Evolutionary conservation across 345 rosid genomes (phyloP).

Genomic region (Murraya paniculata): DNA sequence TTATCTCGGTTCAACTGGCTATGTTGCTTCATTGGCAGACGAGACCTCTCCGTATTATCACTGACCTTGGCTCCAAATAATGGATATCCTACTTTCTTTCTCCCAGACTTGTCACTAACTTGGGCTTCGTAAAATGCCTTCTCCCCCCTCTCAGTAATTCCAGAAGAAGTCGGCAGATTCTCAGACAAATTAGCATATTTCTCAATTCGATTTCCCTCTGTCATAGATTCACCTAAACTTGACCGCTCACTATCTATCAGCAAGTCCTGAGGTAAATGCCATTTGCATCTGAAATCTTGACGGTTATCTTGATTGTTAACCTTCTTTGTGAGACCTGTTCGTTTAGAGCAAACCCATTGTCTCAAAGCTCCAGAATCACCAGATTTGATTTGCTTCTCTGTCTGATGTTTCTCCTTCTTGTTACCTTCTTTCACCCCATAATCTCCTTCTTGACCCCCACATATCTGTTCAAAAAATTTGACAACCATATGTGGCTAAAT

Average conservation of each 20-base stretch:
- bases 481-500: conserved; percentile 16
- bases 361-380: conserved; percentile 55
- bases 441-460: conserved; percentile 34
- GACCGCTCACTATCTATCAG: conserved; percentile 46
- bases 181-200: conserved; percentile 34
- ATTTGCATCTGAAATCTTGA: conserved; percentile 36
- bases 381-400: conserved; percentile 31
- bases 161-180: conserved; percentile 30
- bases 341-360: conserved; percentile 64
- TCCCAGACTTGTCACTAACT: conserved; percentile 27
- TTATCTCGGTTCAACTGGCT: conserved; percentile 26
- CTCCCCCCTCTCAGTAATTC: conserved; percentile 30
- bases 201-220: conserved; percentile 33
- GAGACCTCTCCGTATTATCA: conserved; percentile 23
- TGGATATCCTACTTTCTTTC: conserved; percentile 37
- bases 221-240: conserved; percentile 33
- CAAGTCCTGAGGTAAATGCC: conserved; percentile 45
- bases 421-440: conserved; percentile 34
- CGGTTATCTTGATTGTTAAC: conserved; percentile 30
- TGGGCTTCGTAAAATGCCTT: conserved; percentile 25
- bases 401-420: conserved; percentile 24
- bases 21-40: conserved; percentile 27
- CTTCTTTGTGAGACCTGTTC: conserved; percentile 53
- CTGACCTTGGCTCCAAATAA: conserved; percentile 22
- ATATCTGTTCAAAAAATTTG: conserved; percentile 40